Evolutionary conservation across 2,329 filamentous ascomycete species (phyloP).

Genomic region (Xylaria sp.): DNA sequence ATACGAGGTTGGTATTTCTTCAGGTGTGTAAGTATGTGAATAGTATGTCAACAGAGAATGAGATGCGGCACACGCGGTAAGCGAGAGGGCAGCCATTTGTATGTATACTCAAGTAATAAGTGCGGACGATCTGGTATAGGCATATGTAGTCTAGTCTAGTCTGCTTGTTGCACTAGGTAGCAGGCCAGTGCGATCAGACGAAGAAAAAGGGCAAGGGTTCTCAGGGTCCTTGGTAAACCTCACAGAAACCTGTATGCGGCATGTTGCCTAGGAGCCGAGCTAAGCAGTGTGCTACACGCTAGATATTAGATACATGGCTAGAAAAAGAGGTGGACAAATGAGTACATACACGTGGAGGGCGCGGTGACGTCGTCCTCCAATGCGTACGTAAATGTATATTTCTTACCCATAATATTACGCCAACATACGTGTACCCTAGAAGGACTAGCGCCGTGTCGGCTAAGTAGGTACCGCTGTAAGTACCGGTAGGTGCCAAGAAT

Average conservation of each 20-base stretch:
- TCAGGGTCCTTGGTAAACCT: conserved; percentile 12
- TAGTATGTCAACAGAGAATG: neutral
- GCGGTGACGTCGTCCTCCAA: conserved; percentile 31
- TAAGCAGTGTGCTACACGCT: neutral
- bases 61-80: conserved; percentile 20
- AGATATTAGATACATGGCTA: conserved; percentile 9
- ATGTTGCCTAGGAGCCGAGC: neutral
- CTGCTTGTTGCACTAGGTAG: neutral
- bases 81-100: conserved; percentile 14
- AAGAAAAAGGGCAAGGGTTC: conserved; percentile 13
- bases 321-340: conserved; percentile 21
- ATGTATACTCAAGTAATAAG: conserved; percentile 10
- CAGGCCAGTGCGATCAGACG: neutral
- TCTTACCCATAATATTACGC: conserved; percentile 15
- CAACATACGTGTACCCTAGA: neutral
- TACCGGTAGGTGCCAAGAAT: neutral
- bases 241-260: conserved; percentile 3
- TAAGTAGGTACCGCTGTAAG: conserved; percentile 5
- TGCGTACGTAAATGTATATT: conserved; percentile 11
- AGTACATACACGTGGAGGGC: conserved; percentile 20
- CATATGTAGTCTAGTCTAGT: neutral
- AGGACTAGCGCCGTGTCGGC: neutral
- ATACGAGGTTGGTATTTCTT: neutral
- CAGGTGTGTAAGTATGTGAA: neutral
- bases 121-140: neutral